These are phyloP conservation scores for Cercis canadensis DNA, from an alignment of 306 rosid species.

Conservation along the genomic window DNA sequence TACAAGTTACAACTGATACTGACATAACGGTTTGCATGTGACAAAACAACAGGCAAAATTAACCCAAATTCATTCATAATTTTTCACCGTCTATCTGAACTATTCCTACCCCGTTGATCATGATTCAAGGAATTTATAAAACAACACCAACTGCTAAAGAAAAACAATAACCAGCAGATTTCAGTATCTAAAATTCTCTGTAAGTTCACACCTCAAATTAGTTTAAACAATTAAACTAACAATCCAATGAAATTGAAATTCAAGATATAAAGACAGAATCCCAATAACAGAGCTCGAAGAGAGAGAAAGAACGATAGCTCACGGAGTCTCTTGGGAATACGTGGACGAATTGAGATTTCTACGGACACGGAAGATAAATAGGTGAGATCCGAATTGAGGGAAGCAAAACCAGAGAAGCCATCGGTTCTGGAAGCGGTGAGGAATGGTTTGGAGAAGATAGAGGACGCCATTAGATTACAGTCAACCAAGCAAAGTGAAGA, in stretches of 20 bases:
- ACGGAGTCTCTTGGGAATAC: constrained; percentile 71
- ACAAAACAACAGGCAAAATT: neutral
- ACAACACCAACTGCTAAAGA: too few species aligned
- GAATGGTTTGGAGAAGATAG: constrained; percentile 72
- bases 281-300: neutral
- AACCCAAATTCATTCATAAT: neutral
- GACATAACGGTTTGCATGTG: too few species aligned
- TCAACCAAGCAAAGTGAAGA: neutral
- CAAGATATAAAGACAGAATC: neutral
- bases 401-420: constrained; percentile 49
- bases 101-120: too few species aligned
- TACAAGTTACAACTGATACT: too few species aligned
- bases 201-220: neutral
- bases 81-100: neutral
- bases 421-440: constrained; percentile 55
- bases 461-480: constrained; percentile 61
- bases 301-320: constrained; percentile 41
- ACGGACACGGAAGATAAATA: constrained; percentile 57
- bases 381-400: constrained; percentile 55
- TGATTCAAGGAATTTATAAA: too few species aligned
- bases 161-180: neutral
- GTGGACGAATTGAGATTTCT: constrained; percentile 52
- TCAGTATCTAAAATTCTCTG: neutral
- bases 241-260: constrained; percentile 3
- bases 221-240: too few species aligned